A percentile compares a stretch with the other conserved stretches of the same genome.
Conservation (phyloP, 176 grass and related monocot genomes). For the Tuctoria greenei region DNA sequence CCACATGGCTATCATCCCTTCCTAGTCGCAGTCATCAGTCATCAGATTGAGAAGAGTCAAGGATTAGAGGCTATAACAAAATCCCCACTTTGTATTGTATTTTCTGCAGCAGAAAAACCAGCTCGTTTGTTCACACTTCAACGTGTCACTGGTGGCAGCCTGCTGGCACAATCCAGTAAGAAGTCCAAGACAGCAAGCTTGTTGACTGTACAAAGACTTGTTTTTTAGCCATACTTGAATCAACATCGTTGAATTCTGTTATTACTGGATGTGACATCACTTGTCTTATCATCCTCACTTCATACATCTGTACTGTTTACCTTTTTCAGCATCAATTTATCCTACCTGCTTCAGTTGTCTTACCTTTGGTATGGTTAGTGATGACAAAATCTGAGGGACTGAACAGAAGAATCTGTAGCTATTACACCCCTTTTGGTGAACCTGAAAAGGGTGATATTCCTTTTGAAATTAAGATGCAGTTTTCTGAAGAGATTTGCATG, state of each 20-base stretch:
- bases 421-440: neutral
- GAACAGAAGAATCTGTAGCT: too few relatives aligned
- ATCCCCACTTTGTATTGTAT: neutral
- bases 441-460: neutral
- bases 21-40: neutral
- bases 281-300: neutral
- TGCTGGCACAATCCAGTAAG: conserved; percentile 12
- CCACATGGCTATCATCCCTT: neutral
- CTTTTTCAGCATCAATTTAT: neutral
- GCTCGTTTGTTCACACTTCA: conserved; percentile 17
- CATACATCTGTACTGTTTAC: neutral
- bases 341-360: neutral
- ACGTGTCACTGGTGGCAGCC: neutral
- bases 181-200: conserved; percentile 6
- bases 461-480: neutral
- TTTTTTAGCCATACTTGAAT: neutral
- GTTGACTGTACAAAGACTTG: neutral
- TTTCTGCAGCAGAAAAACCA: neutral
- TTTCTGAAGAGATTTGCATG: conserved; percentile 7
- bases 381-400: neutral
- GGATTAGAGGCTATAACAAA: neutral
- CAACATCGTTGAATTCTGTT: neutral
- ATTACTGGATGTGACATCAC: neutral
- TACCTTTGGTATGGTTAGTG: neutral
- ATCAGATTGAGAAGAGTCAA: conserved; percentile 21